Evolutionary conservation across 1,284 basidiomycete genomes (phyloP), one percentile per base, ranked within the genome.

Genomic region (Microbotryum lychnidis-dioicae): DNA sequence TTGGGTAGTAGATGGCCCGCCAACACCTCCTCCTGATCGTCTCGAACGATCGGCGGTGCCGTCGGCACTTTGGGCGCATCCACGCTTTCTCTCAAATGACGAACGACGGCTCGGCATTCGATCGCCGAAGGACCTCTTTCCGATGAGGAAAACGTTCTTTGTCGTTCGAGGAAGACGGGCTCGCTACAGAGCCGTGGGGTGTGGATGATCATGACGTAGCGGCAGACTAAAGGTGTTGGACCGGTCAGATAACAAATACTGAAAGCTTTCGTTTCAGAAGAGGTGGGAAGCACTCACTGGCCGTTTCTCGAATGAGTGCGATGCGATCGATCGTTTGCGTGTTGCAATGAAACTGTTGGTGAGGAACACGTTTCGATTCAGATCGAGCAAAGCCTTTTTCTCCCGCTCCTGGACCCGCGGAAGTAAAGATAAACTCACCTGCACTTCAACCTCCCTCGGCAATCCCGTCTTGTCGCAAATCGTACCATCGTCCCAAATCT

Each of bases 131-230:
- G 44, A 4, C 62, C 62, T 7, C 62, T 60, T 1, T 31, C 27
- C 9, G 55, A 37, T 27, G 45, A 33, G 29, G 47, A 21, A 21
- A 16, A 42, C 12, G 12, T 18, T 42, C 37, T 42, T 42, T 57
- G 57, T 9, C 65, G 62, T 55, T 68, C 65, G 46, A 67, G 62
- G 57, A 97, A 97, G 9, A 91, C 89, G 16, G 91, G 91, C 71
- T 93, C 86, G 60, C 84, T 84, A 73, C 92, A 97, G 25, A 97
- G 80, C 61, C 91, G 86, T 37, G 92, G 91, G 1, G 91, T 93
- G 75, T 94, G 87, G 62, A 97, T 85, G 68, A 94, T 87, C 61
- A 97, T 80, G 54, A 94, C 84, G 75, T 97, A 96, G 69, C 87
- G 85, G 76, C 92, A 79, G 29, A 72, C 65, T 66, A 25, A 8